Conservation (phyloP, 2,329 filamentous ascomycete species). For the Colletotrichum sp. region DNA sequence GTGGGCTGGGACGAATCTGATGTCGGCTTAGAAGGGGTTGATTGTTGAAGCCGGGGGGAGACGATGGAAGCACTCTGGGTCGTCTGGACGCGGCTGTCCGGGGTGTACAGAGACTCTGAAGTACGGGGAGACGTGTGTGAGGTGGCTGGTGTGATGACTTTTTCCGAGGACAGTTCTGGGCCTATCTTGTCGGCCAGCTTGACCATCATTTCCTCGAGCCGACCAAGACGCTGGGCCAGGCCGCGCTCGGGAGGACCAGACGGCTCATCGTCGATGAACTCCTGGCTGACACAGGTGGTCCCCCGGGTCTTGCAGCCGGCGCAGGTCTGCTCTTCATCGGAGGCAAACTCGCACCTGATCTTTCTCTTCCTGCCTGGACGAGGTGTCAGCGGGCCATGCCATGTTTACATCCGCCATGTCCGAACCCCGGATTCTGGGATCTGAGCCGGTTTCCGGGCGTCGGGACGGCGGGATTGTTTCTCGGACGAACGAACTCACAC, state of each 20-base stretch:
- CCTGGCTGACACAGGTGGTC: slow-evolving; percentile 51
- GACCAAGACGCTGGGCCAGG: slow-evolving; percentile 45
- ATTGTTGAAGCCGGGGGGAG: not conserved
- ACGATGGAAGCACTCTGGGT: slow-evolving; percentile 22
- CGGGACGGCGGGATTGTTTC: not conserved
- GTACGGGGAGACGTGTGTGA: slow-evolving; percentile 35
- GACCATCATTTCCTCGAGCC: slow-evolving; percentile 52
- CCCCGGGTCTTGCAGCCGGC: slow-evolving; percentile 48
- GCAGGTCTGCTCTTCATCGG: slow-evolving; percentile 42
- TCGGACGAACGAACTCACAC: slow-evolving; percentile 43
- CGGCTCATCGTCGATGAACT: slow-evolving; percentile 39
- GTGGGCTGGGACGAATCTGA: not conserved
- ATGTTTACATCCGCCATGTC: not conserved
- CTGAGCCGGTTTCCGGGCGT: not conserved
- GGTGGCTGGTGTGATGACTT: slow-evolving; percentile 20
- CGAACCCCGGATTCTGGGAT: not conserved
- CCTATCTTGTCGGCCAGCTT: slow-evolving; percentile 34
- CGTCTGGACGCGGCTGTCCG: slow-evolving; percentile 7
- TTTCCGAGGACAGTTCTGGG: not conserved
- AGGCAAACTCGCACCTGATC: slow-evolving; percentile 50
- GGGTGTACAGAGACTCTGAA: slow-evolving; percentile 38
- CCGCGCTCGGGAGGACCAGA: slow-evolving; percentile 36
- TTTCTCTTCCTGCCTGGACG: slow-evolving; percentile 45
- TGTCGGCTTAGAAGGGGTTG: not conserved
- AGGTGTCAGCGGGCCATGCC: not conserved